These are phyloP conservation scores for Eucalyptus sp. DNA, from an alignment of 345 rosid species.

Conservation along the genomic window DNA sequence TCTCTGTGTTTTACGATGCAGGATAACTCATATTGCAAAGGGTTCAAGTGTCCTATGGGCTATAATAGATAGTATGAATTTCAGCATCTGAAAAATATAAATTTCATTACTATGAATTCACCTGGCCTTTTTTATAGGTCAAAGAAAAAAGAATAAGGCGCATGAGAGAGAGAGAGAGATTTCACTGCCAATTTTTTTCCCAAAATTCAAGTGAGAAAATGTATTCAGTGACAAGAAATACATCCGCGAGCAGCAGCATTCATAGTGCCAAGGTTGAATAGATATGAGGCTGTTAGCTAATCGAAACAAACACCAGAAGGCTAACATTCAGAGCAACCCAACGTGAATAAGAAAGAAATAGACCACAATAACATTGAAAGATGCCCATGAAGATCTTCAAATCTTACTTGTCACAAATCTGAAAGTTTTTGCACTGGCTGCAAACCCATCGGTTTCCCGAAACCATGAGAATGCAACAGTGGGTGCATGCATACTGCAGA, in stretches of 20 bases:
- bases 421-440: constrained; percentile 84
- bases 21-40: neutral
- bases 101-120: neutral
- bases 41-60: neutral
- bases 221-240: neutral
- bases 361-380: neutral
- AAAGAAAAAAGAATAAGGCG: neutral
- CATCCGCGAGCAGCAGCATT: neutral
- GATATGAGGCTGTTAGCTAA: neutral
- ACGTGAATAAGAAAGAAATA: neutral
- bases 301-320: neutral
- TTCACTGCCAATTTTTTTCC: neutral
- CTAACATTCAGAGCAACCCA: neutral
- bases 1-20: neutral
- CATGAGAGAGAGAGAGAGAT: neutral
- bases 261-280: neutral
- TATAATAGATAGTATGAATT: neutral
- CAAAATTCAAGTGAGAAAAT: neutral
- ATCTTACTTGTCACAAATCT: constrained; percentile 88
- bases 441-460: constrained; percentile 90
- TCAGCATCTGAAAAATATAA: neutral
- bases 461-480: constrained; percentile 88
- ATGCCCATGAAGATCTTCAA: neutral
- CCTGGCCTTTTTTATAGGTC: neutral
- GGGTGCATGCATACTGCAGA: constrained; percentile 83